These are phyloP conservation scores for Salicornia ramosissima DNA, from an alignment of 148 eudicot genomes.

Conservation along the genomic window DNA sequence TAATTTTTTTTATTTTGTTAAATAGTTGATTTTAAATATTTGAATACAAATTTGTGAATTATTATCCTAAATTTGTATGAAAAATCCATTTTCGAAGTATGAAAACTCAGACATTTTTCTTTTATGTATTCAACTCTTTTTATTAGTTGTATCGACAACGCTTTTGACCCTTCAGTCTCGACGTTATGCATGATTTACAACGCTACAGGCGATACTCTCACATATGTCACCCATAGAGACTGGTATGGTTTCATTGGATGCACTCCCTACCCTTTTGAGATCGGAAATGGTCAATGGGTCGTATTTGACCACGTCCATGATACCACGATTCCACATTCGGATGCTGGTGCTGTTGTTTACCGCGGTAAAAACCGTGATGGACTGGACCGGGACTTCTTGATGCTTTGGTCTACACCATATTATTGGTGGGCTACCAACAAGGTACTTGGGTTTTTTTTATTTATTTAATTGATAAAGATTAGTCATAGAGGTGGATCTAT, in stretches of 20 bases:
- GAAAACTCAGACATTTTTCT: too few species aligned
- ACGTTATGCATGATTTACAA: conserved; percentile 23
- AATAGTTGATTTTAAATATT: too few species aligned
- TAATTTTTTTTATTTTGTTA: too few species aligned
- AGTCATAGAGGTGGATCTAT: too few species aligned
- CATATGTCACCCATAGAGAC: not conserved
- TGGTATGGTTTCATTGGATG: conserved; percentile 13
- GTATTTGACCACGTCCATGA: conserved; percentile 12
- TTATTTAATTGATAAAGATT: too few species aligned
- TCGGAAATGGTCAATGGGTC: conserved; percentile 28
- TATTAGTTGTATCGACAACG: too few species aligned
- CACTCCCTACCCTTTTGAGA: conserved; percentile 14
- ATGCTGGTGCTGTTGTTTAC: conserved; percentile 16
- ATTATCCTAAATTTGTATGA: too few species aligned
- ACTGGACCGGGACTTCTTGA: not conserved
- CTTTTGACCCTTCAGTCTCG: too few species aligned
- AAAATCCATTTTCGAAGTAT: too few species aligned
- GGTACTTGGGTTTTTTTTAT: too few species aligned
- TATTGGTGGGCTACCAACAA: not conserved
- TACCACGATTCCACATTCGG: not conserved
- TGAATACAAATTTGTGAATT: too few species aligned
- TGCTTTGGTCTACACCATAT: conserved; percentile 21
- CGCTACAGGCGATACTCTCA: conserved; percentile 21
- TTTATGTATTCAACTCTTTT: too few species aligned
- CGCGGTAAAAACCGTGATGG: conserved; percentile 6